Evolutionary conservation across 148 eudicot genomes (phyloP), one percentile per base, ranked within the genome.

Genomic region (Beta vulgaris): DNA sequence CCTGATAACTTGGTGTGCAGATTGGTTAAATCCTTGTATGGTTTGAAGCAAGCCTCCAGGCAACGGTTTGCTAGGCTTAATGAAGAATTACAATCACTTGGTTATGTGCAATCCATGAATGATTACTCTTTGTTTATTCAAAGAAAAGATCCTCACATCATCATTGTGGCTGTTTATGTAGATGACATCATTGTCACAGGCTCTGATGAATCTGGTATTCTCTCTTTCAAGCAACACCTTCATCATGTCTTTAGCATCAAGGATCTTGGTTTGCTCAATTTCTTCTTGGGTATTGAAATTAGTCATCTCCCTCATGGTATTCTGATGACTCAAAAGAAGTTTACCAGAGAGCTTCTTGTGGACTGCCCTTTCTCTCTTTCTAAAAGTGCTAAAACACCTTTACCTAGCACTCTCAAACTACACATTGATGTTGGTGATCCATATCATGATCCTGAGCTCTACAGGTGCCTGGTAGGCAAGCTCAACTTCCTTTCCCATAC

Each of bases 121-220:
- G 62, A 57, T 25, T 23, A 57, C 12, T 57, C 62, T 4, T 23
- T 57, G 28, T 57, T 57, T 15, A 4, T 25, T 23, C 25, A 26
- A 3, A 57, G 12, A 14, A 6, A 2, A 16, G 53, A 16, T 6
- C 9, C 3, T 6, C 31, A 40, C 16, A 26, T 49, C 15, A 73
- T 66, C 7, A 3, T 35, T n/a, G 34, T 73, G 2, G 29, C 10
- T 32, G 29, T 71, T 18, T 73, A 73, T 59, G 68, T 58, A 1
- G 76, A 58, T 26, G 69, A 74, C 21, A 74, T 74, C 7, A 28
- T 62, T 4, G 11, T 74, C 16, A 44, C 68, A 1, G 59, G 76
- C 3, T 25, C 39, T 14, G 23, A 74, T 32, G 10, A 3, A 8
- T 12, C 13, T 29, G 39, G 16, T 1, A 44, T 61, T 62, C 0